phyloP scores from a whole-genome alignment of 2,329 filamentous ascomycete species.

The Beauveria australis region DNA sequence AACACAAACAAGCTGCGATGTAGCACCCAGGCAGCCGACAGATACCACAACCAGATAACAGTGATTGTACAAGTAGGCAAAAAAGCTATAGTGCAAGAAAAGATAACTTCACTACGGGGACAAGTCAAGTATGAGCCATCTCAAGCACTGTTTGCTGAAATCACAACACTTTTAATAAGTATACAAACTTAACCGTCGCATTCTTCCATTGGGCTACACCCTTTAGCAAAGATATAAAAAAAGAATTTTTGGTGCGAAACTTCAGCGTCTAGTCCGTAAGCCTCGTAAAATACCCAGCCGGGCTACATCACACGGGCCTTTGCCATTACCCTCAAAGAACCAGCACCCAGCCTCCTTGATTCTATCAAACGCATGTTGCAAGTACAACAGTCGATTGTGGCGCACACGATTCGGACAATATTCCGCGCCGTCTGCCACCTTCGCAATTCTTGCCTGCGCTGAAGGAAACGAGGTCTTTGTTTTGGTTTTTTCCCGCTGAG shows the following conservation, averaged over 20 bases:
- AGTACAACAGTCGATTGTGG: constrained; percentile 45
- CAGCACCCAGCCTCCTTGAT: constrained; percentile 43
- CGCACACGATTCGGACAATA: constrained; percentile 37
- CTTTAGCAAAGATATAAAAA: constrained; percentile 26
- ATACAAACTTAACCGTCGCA: constrained; percentile 14
- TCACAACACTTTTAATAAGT: constrained; percentile 21
- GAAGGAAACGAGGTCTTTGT: constrained; percentile 26
- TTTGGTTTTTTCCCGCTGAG: constrained; percentile 23
- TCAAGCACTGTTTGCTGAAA: neutral
- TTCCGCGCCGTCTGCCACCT: constrained; percentile 36
- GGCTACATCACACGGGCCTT: constrained; percentile 42
- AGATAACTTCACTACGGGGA: neutral
- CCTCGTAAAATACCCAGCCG: constrained; percentile 36
- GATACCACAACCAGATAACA: neutral
- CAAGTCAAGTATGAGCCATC: no score
- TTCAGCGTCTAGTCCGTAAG: constrained; percentile 44
- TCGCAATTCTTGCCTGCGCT: constrained; percentile 34
- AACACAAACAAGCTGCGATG: neutral
- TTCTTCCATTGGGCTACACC: constrained; percentile 26
- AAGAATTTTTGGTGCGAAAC: constrained; percentile 49
- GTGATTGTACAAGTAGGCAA: neutral
- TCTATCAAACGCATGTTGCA: constrained; percentile 50
- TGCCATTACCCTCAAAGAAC: constrained; percentile 39
- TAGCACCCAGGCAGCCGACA: neutral
- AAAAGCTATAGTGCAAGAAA: no score